Evolutionary conservation across 2,329 filamentous ascomycete species (phyloP).

Genomic region (Exophiala oligosperma): DNA sequence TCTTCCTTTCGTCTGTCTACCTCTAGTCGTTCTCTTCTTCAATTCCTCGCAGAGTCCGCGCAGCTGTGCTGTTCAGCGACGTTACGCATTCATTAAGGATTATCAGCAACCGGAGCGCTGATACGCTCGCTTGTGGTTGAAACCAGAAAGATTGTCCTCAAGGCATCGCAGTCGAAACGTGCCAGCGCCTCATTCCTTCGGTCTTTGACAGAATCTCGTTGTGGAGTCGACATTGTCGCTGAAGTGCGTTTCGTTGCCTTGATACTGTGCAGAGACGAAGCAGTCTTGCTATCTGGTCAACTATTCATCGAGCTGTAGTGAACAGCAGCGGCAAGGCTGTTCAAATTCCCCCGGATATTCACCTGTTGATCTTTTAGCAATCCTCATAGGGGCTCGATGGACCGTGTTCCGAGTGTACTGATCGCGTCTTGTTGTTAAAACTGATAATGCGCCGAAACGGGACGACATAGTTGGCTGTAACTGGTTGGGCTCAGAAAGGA

Average conservation of each 20-base stretch:
- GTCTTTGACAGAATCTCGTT: neutral
- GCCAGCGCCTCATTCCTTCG: neutral
- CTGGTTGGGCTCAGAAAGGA: neutral
- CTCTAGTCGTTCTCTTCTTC: constrained; percentile 1
- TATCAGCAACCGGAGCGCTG: neutral
- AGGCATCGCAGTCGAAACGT: neutral
- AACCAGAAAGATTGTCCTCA: neutral
- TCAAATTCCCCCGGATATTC: neutral
- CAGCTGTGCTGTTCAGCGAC: neutral
- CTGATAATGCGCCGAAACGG: constrained; percentile 11
- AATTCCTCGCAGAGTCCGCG: neutral
- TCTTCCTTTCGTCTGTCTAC: neutral
- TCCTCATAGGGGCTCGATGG: constrained; percentile 2
- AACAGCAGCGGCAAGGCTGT: neutral
- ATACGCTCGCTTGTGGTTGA: constrained; percentile 8
- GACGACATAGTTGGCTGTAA: neutral
- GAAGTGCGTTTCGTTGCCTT: neutral
- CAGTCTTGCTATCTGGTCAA: neutral
- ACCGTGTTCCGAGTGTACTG: neutral
- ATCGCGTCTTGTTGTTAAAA: neutral
- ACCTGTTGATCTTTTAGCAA: neutral
- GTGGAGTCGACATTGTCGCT: neutral
- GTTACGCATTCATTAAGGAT: neutral
- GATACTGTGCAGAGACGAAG: neutral
- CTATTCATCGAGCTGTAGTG: neutral